Base-by-base conservation (phyloP, 495 filamentous ascomycete genomes). In the Chaetomidium leptoderma region DNA sequence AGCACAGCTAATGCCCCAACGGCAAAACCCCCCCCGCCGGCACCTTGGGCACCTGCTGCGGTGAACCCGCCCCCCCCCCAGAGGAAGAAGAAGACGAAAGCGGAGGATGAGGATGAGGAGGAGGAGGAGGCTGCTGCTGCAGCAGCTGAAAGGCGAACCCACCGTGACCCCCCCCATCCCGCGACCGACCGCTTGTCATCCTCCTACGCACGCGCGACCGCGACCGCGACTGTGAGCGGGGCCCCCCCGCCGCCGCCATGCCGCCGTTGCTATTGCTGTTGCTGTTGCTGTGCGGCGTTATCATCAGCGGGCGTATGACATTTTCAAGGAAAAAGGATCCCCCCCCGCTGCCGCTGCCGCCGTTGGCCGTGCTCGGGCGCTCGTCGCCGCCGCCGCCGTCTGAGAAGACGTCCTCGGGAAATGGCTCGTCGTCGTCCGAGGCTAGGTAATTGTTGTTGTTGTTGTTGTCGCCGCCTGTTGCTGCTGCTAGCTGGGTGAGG, bases 311-410 rank as follows among this genome's bases (percentile, higher is more conserved):
- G 48, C 76, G 75, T 61, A 86, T 85, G 80, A 85, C 87, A 9
- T 78, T 86, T 62, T 88, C 86, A 0, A 89, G 72, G 53, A 86
- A 83, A 49, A 85, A 84, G 0, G 82, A 81, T 0, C 49, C 44
- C 23, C 62, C 44, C 23, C 44, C 51, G 14, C 66, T 66, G 27
- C 62, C 63, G 14, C 59, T 63, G 16, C 53, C 48, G 37, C 57
- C 57, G 14, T 65, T 64, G 35, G 63, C 64, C 10, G 70, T 70
- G 23, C 51, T 65, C 0, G 68, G 69, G 21, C 76, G 66, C 42
- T 82, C 70, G 64, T 83, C 72, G n/a, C n/a, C n/a, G n/a, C n/a
- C n/a, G 66, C 79, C 73, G 59, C 78, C 76, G 58, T 80, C 78
- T 0, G 76, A 78, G 46, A 85, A 78, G 2, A 81, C 73, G 35